Evolutionary conservation across 805 yeast species (phyloP).

Genomic region (Scheffersomyces ergatensis): DNA sequence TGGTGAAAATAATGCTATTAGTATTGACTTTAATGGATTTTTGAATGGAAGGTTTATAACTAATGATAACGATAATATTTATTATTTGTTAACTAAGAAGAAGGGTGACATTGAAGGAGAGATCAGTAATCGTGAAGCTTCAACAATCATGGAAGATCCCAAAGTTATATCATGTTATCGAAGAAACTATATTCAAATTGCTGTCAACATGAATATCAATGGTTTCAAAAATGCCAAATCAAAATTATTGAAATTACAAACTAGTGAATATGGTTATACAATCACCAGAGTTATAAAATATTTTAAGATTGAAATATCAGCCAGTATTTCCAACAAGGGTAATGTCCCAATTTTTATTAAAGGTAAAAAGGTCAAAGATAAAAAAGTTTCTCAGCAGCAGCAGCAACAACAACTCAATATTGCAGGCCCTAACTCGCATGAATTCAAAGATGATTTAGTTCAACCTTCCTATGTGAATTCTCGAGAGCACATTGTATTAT

Average conservation of each 20-base stretch:
- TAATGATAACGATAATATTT: conserved; percentile 37
- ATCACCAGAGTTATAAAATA: conserved; percentile 36
- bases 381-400: conserved; percentile 3
- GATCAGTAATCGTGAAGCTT: background rate
- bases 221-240: conserved; percentile 19
- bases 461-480: conserved; percentile 15
- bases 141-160: conserved; percentile 19
- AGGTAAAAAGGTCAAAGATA: conserved; percentile 14
- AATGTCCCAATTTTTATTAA: conserved; percentile 30
- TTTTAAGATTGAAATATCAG: conserved; percentile 36
- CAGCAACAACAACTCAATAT: background rate
- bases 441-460: conserved; percentile 11
- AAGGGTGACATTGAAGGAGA: background rate
- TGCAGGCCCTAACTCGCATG: conserved; percentile 1
- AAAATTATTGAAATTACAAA: conserved; percentile 29
- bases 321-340: conserved; percentile 27
- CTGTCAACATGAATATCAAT: conserved; percentile 25
- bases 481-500: conserved; percentile 22
- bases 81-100: conserved; percentile 21
- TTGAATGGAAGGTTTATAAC: conserved; percentile 43
- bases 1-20: conserved; percentile 22
- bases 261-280: conserved; percentile 34
- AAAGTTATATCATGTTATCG: conserved; percentile 45
- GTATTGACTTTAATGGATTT: conserved; percentile 30
- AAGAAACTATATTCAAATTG: conserved; percentile 39